Percentiles rank a stretch among this genome's conserved stretches.
phyloP scores from a whole-genome alignment of 2,329 filamentous ascomycete species.

The Pseudogymnoascus sp. region DNA sequence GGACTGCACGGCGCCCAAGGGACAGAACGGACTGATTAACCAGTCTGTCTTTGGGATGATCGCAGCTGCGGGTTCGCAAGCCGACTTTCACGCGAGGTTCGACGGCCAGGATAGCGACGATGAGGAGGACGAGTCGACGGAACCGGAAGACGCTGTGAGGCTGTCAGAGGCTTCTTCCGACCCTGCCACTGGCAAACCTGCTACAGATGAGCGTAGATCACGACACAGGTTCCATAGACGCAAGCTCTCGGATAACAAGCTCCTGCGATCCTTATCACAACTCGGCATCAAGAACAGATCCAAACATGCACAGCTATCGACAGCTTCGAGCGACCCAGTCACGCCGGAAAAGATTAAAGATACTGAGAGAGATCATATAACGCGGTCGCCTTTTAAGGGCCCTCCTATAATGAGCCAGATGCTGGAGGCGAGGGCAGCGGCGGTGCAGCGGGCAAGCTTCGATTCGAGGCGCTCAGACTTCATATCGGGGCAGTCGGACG shows the following conservation, averaged over 20 bases:
- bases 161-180: background rate
- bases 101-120: conserved; percentile 75
- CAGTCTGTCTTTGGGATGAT: conserved; percentile 93
- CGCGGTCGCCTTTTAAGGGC: conserved; percentile 34
- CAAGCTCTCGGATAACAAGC: conserved; percentile 55
- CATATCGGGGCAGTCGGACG: conserved; percentile 19
- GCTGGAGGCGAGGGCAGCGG: conserved; percentile 61
- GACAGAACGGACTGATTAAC: conserved; percentile 54
- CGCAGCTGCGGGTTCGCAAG: conserved; percentile 73
- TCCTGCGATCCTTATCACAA: conserved; percentile 57
- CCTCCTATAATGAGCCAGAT: conserved; percentile 71
- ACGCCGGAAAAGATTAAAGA: conserved; percentile 15
- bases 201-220: conserved; percentile 9
- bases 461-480: conserved; percentile 30
- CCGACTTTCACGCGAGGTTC: conserved; percentile 74
- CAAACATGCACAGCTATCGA: conserved; percentile 29
- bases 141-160: background rate
- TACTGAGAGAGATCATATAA: conserved; percentile 26
- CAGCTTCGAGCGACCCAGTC: conserved; percentile 24
- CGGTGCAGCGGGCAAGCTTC: conserved; percentile 50
- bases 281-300: conserved; percentile 32
- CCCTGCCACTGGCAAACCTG: background rate
- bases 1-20: conserved; percentile 50
- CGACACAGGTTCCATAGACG: conserved; percentile 37
- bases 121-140: conserved; percentile 21